Evolutionary conservation across 2,329 filamentous ascomycete species (phyloP), one percentile per base, ranked within the genome.

Genomic region (Colletotrichum sp.): DNA sequence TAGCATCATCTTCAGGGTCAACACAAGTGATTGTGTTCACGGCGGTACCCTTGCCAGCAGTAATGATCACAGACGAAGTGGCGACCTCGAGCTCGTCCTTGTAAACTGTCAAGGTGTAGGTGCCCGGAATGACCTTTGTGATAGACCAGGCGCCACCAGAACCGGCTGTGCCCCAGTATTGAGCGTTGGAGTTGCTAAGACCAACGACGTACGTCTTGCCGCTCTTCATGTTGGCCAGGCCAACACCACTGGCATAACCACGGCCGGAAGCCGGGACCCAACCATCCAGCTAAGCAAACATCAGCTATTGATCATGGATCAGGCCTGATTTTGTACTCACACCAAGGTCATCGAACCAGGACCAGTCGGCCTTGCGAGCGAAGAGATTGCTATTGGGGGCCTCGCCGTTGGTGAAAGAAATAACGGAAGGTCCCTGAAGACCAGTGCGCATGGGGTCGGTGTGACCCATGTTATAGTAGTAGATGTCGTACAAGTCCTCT

Each of bases 391-490:
- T 73, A 78, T 83, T 86, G 4, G 85, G 85, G 8, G 83, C 79
- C 9, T 80, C 82, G 6, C 81, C 83, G 36, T 83, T 81, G 7
- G 85, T 86, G 73, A 87, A 86, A 6, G 83, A 78, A 3, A 87
- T 78, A 12, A 86, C 81, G 10, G 82, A 84, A 1, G 85, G 85
- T 7, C 85, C 85, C 68, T 86, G 85, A 2, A 87, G 82, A 48
- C 85, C 85, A 56, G 85, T 83, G 61, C 85, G 81, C 82, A 86
- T 83, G 6, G 82, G 78, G 70, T 87, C 85, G 3, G 84, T 86
- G 75, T 85, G 84, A 1, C 84, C 84, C 85, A 86, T 86, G 76
- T 83, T 85, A 79, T 86, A 87, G 72, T 85, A 83, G 64, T 86
- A 85, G 71, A 86, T 86, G 28, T 86, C 85, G 76, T 86, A 86